phyloP scores from a whole-genome alignment of 2,329 filamentous ascomycete species.

The Mycosphaerella sp. region DNA sequence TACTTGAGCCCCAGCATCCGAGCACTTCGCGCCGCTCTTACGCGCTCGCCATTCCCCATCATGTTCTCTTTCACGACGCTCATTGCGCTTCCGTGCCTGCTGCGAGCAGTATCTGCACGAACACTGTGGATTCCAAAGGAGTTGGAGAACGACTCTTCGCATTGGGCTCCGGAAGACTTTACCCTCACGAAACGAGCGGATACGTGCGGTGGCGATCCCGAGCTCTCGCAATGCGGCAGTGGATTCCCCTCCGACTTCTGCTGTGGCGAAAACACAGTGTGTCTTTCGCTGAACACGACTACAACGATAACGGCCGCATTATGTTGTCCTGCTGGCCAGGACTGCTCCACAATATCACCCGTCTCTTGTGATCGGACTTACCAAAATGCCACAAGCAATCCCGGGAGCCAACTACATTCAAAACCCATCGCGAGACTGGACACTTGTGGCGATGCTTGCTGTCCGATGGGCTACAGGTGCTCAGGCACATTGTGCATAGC shows the following conservation, averaged over 20 bases:
- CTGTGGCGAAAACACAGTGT: conserved; percentile 52
- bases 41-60: conserved; percentile 12
- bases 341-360: conserved; percentile 57
- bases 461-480: conserved; percentile 67
- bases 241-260: conserved; percentile 61
- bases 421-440: conserved; percentile 52
- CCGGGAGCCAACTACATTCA: conserved; percentile 60
- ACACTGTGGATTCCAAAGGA: conserved; percentile 27
- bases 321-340: conserved; percentile 58
- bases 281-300: conserved; percentile 53
- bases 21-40: conserved; percentile 14
- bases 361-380: conserved; percentile 58
- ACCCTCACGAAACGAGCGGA: conserved; percentile 23
- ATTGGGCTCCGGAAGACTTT: conserved; percentile 19
- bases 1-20: conserved; percentile 4
- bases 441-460: conserved; percentile 57
- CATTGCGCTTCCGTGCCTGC: conserved; percentile 30
- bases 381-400: conserved; percentile 55
- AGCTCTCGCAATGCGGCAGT: conserved; percentile 48
- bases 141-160: conserved; percentile 9
- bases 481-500: conserved; percentile 53
- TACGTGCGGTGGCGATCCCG: conserved; percentile 47
- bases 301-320: conserved; percentile 63
- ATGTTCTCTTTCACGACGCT: conserved; percentile 12
- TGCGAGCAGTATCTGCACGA: conserved; percentile 19